Conservation (phyloP, 345 rosid species). For the Gossypium ekmanianum region DNA sequence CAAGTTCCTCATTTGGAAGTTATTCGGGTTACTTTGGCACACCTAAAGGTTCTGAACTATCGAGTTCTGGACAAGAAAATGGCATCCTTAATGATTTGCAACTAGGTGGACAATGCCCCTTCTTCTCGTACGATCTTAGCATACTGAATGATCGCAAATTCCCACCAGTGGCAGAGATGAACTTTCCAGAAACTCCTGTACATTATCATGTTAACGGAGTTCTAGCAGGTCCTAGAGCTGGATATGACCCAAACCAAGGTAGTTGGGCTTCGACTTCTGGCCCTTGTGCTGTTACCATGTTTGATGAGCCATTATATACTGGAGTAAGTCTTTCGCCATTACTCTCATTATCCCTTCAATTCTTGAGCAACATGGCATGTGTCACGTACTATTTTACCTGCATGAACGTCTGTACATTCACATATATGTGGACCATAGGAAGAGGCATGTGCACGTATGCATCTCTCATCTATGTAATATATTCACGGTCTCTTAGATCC, state of each 20-base stretch:
- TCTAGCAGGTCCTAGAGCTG: slow-evolving; percentile 53
- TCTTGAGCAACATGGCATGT: background rate
- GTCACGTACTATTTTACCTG: background rate
- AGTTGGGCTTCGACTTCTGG: slow-evolving; percentile 60
- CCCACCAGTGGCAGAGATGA: slow-evolving; percentile 48
- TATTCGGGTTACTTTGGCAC: slow-evolving; percentile 62
- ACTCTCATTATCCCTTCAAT: background rate
- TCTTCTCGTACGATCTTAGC: slow-evolving; percentile 42
- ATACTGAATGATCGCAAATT: slow-evolving; percentile 42
- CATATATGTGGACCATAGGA: too few relatives aligned
- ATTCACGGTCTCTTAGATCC: background rate
- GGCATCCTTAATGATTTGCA: slow-evolving; percentile 59
- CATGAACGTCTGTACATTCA: too few relatives aligned
- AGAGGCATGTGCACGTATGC: background rate
- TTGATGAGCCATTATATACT: slow-evolving; percentile 51
- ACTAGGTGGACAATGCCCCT: slow-evolving; percentile 43
- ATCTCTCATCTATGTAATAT: background rate
- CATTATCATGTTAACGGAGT: slow-evolving; percentile 56
- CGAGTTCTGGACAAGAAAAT: slow-evolving; percentile 60
- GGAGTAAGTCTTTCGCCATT: slow-evolving; percentile 33
- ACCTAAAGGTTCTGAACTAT: slow-evolving; percentile 55
- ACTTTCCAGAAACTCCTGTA: slow-evolving; percentile 40
- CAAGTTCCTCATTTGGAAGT: slow-evolving; percentile 67
- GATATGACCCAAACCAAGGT: slow-evolving; percentile 33
- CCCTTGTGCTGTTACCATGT: slow-evolving; percentile 51